Base-by-base conservation (phyloP, 2,329 filamentous ascomycete genomes). In the Xylaria sp. region DNA sequence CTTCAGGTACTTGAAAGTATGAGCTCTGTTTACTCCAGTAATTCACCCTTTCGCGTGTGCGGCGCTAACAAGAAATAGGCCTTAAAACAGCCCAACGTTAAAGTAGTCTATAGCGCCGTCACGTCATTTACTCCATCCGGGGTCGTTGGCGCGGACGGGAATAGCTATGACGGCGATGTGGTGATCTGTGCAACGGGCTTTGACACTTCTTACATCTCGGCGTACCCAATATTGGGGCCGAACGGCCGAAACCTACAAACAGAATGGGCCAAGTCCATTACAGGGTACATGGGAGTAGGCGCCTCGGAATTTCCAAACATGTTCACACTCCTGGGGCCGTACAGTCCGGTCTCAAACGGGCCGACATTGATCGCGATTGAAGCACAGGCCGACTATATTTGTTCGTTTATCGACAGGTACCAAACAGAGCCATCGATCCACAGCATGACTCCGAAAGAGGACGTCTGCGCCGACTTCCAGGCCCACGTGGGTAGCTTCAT, bases 391-490 rank as follows among this genome's bases (percentile, higher is more conserved):
- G 81, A 84, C 64, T 84, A 82, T 72, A 78, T 83, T 64, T 76
- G 79, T 65, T 79, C 81, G 64, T 68, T 83, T 38, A 77, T 85
- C 60, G 78, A 83, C 70, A 78, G 80, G 38, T 80, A 78, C 66
- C 78, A 83, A 68, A 81, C 77, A 2, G 74, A 82, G 68, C 77
- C 80, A 15, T 44, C 40, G 10, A 80, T 84, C 56, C 69, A 71
- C 4, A 73, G 77, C 4, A 78, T 82, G 40, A 70, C 76, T 8
- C 78, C 83, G 10, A 82, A 81, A 66, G 68, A 73, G 0, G 76
- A 77, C 17, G 80, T 79, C 1, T 79, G 85, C 7, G 71, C 73
- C 10, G 84, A 85, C 62, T 86, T 86, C 70, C 77, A 81, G 58
- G 73, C 73, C 3, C 76, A 78, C 72, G 78, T 78, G 41, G 78